Conservation (phyloP, 768 basidiomycete genomes). For the Lentinula sp. region DNA sequence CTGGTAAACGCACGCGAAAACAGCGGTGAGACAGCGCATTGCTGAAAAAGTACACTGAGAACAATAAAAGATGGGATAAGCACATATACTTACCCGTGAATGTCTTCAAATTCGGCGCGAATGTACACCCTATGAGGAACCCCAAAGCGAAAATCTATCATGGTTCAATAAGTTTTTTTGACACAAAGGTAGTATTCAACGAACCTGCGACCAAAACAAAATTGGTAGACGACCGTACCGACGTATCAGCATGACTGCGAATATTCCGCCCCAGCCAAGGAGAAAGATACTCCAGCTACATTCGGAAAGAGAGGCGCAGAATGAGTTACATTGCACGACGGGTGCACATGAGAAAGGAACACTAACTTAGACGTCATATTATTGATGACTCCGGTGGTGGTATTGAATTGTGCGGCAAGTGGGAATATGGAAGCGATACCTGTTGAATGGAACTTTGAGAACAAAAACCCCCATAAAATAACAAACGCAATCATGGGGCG, state of each 20-base stretch:
- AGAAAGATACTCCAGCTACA: conserved; percentile 62
- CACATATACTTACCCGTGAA: conserved; percentile 40
- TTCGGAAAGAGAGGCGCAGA: not conserved
- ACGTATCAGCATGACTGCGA: conserved; percentile 60
- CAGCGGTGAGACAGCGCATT: conserved; percentile 54
- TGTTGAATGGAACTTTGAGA: conserved; percentile 11
- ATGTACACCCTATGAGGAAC: conserved; percentile 54
- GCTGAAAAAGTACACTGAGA: conserved; percentile 15
- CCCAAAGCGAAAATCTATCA: conserved; percentile 42
- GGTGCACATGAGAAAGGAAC: not conserved
- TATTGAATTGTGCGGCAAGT: conserved; percentile 48
- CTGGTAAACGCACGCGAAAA: conserved; percentile 40
- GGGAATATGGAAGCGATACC: conserved; percentile 61
- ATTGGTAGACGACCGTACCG: conserved; percentile 60
- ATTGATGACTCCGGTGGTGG: conserved; percentile 53
- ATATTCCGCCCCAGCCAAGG: conserved; percentile 54
- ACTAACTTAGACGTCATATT: conserved; percentile 52
- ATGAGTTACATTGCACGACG: not conserved
- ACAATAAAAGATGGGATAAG: not conserved
- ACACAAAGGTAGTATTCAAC: conserved; percentile 4
- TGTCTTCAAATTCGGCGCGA: conserved; percentile 49
- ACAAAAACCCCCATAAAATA: not conserved
- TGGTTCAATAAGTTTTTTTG: conserved; percentile 12
- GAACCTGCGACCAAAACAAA: conserved; percentile 67
- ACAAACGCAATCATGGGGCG: not conserved